These are phyloP conservation scores for Saccharum hybrid DNA, from an alignment of 202 grass and related monocot genomes.

Conservation along the genomic window DNA sequence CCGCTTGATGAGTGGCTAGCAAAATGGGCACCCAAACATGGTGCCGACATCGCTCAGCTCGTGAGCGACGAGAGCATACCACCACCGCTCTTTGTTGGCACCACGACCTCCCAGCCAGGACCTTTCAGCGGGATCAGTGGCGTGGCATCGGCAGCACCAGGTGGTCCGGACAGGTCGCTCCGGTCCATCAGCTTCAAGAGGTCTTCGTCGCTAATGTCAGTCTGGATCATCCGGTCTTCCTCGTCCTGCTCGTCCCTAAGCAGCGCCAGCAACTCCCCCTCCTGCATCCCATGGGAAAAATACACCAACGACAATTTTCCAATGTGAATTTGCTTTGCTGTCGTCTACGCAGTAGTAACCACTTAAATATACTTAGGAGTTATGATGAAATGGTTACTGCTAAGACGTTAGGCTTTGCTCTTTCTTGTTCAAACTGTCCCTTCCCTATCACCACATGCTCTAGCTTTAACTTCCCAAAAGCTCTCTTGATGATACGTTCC, in stretches of 20 bases:
- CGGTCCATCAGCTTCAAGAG: conserved; percentile 76
- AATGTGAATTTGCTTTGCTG: not conserved
- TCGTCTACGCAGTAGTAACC: not conserved
- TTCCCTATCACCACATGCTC: conserved; percentile 94
- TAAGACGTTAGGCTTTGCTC: conserved; percentile 62
- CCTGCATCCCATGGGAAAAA: conserved; percentile 46
- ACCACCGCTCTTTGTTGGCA: conserved; percentile 65
- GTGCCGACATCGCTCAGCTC: conserved; percentile 47
- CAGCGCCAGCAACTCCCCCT: conserved; percentile 72
- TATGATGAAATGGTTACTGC: conserved; percentile 46
- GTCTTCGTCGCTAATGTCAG: conserved; percentile 71
- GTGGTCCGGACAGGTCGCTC: conserved; percentile 51
- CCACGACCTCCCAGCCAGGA: conserved; percentile 94
- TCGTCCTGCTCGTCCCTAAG: conserved; percentile 72
- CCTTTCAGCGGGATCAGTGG: conserved; percentile 66
- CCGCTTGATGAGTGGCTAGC: not conserved
- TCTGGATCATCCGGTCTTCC: conserved; percentile 85
- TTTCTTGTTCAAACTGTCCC: conserved; percentile 91
- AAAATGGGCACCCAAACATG: conserved; percentile 33
- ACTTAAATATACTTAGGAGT: not conserved
- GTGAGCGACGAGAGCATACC: conserved; percentile 75
- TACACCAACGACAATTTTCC: not conserved
- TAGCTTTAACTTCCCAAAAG: conserved; percentile 88
- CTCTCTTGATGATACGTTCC: conserved; percentile 89
- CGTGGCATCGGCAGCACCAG: not conserved